Evolutionary conservation across 2,329 filamentous ascomycete species (phyloP).

Genomic region (Chalaropsis ovoidea): DNA sequence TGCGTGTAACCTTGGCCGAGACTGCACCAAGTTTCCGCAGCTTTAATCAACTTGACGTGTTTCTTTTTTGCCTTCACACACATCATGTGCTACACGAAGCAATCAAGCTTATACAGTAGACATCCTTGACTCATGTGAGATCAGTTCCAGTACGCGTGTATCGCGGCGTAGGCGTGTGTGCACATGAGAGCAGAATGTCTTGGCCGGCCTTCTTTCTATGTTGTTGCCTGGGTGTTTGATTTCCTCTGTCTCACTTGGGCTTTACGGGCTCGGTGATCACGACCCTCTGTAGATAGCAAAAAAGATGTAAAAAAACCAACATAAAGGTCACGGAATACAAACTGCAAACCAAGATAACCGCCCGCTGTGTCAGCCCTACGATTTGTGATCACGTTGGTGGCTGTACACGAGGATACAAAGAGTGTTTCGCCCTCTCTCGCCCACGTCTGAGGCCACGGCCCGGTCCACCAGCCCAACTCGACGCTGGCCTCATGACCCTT

Average conservation of each 20-base stretch:
- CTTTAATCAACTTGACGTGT: not conserved
- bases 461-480: not conserved
- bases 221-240: no score
- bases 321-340: not conserved
- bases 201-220: no score
- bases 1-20: not conserved
- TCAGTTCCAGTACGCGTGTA: not conserved
- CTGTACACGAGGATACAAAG: slow-evolving; percentile 1
- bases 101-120: not conserved
- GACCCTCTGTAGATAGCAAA: not conserved
- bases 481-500: not conserved
- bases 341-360: not conserved
- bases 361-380: not conserved
- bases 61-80: not conserved
- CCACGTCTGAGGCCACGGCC: not conserved
- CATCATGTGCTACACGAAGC: not conserved
- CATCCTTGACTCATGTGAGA: not conserved
- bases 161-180: not conserved
- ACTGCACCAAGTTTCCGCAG: no score
- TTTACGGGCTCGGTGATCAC: not conserved
- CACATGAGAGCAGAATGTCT: not conserved
- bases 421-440: not conserved
- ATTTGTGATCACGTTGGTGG: not conserved
- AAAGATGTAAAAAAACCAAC: not conserved
- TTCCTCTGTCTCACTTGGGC: not conserved